Percentiles rank a stretch among this genome's conserved stretches.
Conservation (phyloP, 2,329 filamentous ascomycete genomes). For the Phyllosticta citribraziliensis region DNA sequence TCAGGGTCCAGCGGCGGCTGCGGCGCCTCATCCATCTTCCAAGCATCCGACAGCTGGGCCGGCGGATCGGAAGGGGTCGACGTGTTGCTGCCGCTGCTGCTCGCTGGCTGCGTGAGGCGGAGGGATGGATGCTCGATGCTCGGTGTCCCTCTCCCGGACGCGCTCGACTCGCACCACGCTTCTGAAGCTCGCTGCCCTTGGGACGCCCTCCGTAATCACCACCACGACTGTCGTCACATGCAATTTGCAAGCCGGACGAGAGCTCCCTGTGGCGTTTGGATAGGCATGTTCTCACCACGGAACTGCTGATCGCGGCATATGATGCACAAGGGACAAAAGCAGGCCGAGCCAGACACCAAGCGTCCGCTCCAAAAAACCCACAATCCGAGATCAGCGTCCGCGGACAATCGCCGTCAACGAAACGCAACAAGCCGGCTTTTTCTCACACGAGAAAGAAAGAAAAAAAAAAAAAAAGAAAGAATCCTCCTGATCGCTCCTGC, state of each 20-base stretch:
- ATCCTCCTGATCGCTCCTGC: not conserved
- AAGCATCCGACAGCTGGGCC: not conserved
- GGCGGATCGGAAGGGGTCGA: not conserved
- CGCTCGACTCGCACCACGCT: not conserved
- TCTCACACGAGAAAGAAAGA: not conserved
- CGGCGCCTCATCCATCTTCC: not conserved
- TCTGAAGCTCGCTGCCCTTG: not conserved
- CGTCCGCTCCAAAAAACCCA: not conserved
- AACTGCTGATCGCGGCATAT: not conserved
- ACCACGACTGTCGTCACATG: not conserved
- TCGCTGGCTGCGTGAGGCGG: not conserved
- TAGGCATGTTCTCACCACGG: not conserved
- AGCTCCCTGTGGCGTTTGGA: not conserved
- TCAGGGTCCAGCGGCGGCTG: not conserved
- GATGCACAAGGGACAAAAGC: not conserved
- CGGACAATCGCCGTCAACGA: too few relatives aligned
- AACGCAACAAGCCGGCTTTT: not conserved
- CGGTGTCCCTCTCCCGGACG: too few relatives aligned
- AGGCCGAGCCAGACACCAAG: not conserved
- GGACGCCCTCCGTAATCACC: not conserved
- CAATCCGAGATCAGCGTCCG: not conserved
- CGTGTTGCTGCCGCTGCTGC: not conserved
- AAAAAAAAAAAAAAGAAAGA: not conserved
- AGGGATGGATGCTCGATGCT: not conserved
- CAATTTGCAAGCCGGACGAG: not conserved